These are phyloP conservation scores for Chalciporus sp. DNA, from an alignment of 1,284 basidiomycete genomes.

Conservation along the genomic window DNA sequence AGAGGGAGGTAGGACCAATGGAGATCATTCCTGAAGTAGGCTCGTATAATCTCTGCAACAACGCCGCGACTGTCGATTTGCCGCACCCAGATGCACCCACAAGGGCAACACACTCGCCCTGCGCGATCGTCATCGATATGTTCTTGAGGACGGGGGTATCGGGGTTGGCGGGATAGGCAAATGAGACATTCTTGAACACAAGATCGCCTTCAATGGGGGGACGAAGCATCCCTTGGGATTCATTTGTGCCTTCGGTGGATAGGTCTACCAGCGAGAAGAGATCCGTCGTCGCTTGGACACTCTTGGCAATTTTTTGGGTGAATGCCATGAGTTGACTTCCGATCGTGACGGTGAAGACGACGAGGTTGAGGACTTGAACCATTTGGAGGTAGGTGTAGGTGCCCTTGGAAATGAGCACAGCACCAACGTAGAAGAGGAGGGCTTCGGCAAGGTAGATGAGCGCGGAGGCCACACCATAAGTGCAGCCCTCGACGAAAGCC, in stretches of 20 bases:
- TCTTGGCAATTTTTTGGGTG: constrained; percentile 80
- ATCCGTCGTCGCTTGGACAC: constrained; percentile 79
- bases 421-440: constrained; percentile 88
- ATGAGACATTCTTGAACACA: constrained; percentile 70
- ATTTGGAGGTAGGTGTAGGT: constrained; percentile 85
- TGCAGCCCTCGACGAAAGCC: constrained; percentile 84
- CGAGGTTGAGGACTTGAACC: constrained; percentile 88
- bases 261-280: constrained; percentile 72
- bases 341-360: constrained; percentile 93
- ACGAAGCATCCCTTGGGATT: constrained; percentile 67
- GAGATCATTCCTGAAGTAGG: constrained; percentile 66
- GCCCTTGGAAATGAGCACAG: constrained; percentile 79
- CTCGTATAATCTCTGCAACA: constrained; percentile 88
- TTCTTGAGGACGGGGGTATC: constrained; percentile 70
- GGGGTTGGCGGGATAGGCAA: constrained; percentile 83
- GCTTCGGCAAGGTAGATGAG: constrained; percentile 90
- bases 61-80: constrained; percentile 83
- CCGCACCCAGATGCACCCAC: constrained; percentile 89
- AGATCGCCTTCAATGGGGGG: constrained; percentile 73
- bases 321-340: constrained; percentile 88
- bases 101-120: constrained; percentile 84
- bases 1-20: constrained; percentile 56
- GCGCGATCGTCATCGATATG: constrained; percentile 62
- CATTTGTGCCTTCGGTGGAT: constrained; percentile 55
- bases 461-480: constrained; percentile 78